Percentiles rank a stretch among this genome's conserved stretches.
These are phyloP conservation scores for Fusarium beomiforme DNA, from an alignment of 2,329 filamentous ascomycete species.

Conservation along the genomic window DNA sequence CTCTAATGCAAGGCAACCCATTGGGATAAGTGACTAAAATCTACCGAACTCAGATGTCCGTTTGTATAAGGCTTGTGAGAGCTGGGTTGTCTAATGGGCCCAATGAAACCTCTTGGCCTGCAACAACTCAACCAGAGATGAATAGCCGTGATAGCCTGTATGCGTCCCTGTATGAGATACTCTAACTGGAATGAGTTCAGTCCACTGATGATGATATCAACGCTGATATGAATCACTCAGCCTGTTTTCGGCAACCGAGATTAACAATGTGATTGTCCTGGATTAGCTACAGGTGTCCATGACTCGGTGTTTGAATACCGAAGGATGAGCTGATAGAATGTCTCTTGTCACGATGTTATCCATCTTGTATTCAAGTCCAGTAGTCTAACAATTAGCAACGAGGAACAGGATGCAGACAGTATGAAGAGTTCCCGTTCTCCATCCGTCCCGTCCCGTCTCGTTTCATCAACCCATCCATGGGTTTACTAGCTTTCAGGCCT, in stretches of 20 bases:
- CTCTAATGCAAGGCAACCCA: constrained; percentile 6
- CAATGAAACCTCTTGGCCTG: not conserved
- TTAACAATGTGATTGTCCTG: not conserved
- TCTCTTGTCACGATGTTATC: constrained; percentile 7
- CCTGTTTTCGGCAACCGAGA: constrained; percentile 1
- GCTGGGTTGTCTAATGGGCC: not conserved
- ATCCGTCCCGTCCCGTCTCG: constrained; percentile 26
- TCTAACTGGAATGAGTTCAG: not conserved
- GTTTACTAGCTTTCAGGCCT: not conserved
- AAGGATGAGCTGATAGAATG: constrained; percentile 6
- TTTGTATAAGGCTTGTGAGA: not conserved
- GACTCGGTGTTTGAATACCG: not conserved
- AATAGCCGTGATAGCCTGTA: constrained; percentile 1
- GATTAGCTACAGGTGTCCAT: not conserved
- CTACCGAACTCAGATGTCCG: constrained; percentile 5
- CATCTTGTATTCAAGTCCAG: not conserved
- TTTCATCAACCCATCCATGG: constrained; percentile 22
- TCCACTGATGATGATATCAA: constrained; percentile 1
- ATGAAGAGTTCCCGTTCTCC: constrained; percentile 3
- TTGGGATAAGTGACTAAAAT: not conserved
- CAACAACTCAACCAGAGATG: not conserved
- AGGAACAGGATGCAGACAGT: not conserved
- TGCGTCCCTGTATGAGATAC: not conserved
- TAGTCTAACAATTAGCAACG: constrained; percentile 7
- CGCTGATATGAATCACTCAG: not conserved